Evolutionary conservation across 2,329 filamentous ascomycete genomes (phyloP), one percentile per base, ranked within the genome.

Genomic region (Coniochaeta ligniaria): DNA sequence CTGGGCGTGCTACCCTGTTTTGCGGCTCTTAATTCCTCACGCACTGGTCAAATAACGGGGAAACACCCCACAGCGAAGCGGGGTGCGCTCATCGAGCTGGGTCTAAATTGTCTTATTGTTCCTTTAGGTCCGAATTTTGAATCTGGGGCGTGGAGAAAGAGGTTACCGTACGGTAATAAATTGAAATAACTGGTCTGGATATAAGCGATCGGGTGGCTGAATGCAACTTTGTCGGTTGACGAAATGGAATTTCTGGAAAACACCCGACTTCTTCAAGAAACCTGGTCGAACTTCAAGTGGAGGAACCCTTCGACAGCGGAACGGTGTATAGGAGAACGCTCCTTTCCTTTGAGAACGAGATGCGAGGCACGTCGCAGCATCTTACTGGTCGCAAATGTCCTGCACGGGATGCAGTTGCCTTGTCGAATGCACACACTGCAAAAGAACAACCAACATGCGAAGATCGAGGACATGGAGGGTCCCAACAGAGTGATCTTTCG

Each of bases 71-170:
- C 47, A 52, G n/a, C 22, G 17, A 31, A 52, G 47, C 47, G 47
- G 47, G 47, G 47, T 52, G 47, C 20, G n/a, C 47, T 28, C 24
- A 14, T 50, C 45, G 47, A 59, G 26, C 60, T 45, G 60, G 60
- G 57, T 41, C 35, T 16, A n/a, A n/a, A n/a, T n/a, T n/a, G n/a
- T 38, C 38, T 41, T 41, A 20, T 41, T 41, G 17, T 41, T 41
- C 17, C n/a, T n/a, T 41, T n/a, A 41, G 38, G 38, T n/a, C 17
- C 16, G 6, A n/a, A 3, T n/a, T 9, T 41, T 26, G 22, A 47
- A 47, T 47, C 43, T 47, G 43, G 43, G 43, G 43, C 43, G 22
- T 26, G 43, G 43, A 47, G 43, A 24, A 24, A 47, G 20, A 47
- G 22, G 38, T 5, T 41, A 45, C 12, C 17, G n/a, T 16, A 47